phyloP scores from a whole-genome alignment of 148 eudicot species.

The Rhododendron henanense region DNA sequence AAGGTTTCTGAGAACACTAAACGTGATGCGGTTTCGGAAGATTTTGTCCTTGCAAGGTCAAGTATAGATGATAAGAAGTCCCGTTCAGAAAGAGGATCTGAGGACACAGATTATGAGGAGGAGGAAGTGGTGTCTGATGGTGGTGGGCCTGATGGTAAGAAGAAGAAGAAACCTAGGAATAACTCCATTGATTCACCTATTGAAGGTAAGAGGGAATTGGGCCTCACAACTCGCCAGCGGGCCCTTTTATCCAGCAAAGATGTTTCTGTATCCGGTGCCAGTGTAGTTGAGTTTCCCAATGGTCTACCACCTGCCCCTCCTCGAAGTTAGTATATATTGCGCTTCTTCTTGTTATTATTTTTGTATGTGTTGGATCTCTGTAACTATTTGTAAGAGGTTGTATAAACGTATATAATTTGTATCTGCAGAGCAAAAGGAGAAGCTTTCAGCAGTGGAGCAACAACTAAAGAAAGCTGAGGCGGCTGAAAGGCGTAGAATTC shows the following conservation, averaged over 20 bases:
- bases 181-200: constrained; percentile 40
- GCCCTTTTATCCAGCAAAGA: constrained; percentile 76
- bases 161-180: constrained; percentile 53
- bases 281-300: constrained; percentile 71
- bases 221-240: constrained; percentile 82
- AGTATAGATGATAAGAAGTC: constrained; percentile 52
- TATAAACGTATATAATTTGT: background rate
- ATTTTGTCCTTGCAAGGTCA: constrained; percentile 24
- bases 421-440: constrained; percentile 68
- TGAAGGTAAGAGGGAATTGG: constrained; percentile 64
- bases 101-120: constrained; percentile 63
- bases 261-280: constrained; percentile 47
- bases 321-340: constrained; percentile 50
- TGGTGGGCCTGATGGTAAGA: constrained; percentile 48
- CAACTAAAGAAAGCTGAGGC: constrained; percentile 83
- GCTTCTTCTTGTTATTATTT: background rate
- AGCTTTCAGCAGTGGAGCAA: constrained; percentile 74
- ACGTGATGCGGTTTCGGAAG: constrained; percentile 29
- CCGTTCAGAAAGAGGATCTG: constrained; percentile 34
- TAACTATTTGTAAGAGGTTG: background rate
- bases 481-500: constrained; percentile 75
- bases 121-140: constrained; percentile 55
- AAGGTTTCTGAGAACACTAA: constrained; percentile 38
- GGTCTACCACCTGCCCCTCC: constrained; percentile 84
- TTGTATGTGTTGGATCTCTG: background rate